Evolutionary conservation across 306 rosid genomes (phyloP), one percentile per base, ranked within the genome.

Genomic region (Vigna trinervia): DNA sequence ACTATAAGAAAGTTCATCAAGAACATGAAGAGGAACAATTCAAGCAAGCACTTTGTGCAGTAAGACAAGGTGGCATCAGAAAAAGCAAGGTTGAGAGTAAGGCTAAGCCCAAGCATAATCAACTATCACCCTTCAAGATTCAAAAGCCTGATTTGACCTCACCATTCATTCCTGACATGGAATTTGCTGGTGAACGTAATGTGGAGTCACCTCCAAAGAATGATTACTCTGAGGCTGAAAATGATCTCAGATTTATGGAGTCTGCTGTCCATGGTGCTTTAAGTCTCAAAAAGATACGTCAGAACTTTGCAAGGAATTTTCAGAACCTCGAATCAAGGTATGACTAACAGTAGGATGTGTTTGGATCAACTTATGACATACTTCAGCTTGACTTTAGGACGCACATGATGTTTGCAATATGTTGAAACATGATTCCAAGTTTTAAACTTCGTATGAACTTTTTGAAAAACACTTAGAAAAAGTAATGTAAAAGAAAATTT

Each of bases 291-390:
- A 92, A 81, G 83, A 50, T 77, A 30, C 88, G 83, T 22, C 92
- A 85, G 57, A 91, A 87, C 82, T 84, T 91, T 80, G 61, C 91
- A 19, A 91, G 82, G 80, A 89, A 87, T 86, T 84, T 87, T 51
- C 95, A 89, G 69, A 92, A 87, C 82, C 88, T 87, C 62, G 97
- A 89, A 84, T 89, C 91, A 75, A 88, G 96, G 99, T 96, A 89
- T 63, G 74, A 9, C 48, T 19, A 23, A 71, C 8, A 48, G 3
- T 48, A 23, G 8, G 4, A 4, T 58, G 38, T 26, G 64, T 23
- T 22, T 57, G 62, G 8, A 57, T 22, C 8, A 1, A 57, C 15
- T 0, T 56, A 9, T 9, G 7, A 5, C 62, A 57, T 57, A 5
- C 0, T 0, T 20, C 32, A 19, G 2, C 5, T 20, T 20, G 62